Evolutionary conservation across 768 basidiomycete species (phyloP), one percentile per base, ranked within the genome.

Genomic region (Amanita fuliginea): DNA sequence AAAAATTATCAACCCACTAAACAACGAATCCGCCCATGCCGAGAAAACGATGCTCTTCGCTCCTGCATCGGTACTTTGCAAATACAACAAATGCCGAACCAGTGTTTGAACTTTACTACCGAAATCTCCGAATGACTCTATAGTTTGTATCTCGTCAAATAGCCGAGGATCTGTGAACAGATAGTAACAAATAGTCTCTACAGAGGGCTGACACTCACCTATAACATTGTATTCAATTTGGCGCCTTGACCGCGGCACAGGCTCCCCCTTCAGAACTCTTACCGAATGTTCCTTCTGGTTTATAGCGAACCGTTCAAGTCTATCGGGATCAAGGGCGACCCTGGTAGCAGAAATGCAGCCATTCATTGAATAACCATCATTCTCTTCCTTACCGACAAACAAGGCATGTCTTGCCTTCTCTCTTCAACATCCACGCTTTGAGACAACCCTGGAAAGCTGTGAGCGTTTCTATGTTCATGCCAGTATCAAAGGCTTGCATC

Each of bases 1-100:
- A 24, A 16, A 1, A 14, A 47, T 37, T 6, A 26, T 1, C 46
- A 52, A 64, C 81, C 54, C 55, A 87, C 89, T 90, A 41, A 78
- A 74, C 40, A 94, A 63, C 1, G 86, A 90, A 67, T 92, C 90
- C 3, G 81, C 81, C 88, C 90, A 94, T 5, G 91, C 89, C 8
- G 89, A 93, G 58, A 94, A 94, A 35, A 93, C 80, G 42, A 89
- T 87, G 56, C 83, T 85, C 67, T 90, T 89, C 32, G 85, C 71
- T 6, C 80, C 84, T 9, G 83, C 75, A 47, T 93, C 87, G 7
- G 68, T 64, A 22, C 68, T 57, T 55, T 81, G 74, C 8, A 92
- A 68, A 58, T 83, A 81, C 26, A 86, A 60, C 40, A 94, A 62
- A 66, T 94, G 91, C 44, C 84, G 78, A 55, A 92, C 66, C 3